Conservation (phyloP, 805 yeast species). For the Wickerhamomyces canadensis region DNA sequence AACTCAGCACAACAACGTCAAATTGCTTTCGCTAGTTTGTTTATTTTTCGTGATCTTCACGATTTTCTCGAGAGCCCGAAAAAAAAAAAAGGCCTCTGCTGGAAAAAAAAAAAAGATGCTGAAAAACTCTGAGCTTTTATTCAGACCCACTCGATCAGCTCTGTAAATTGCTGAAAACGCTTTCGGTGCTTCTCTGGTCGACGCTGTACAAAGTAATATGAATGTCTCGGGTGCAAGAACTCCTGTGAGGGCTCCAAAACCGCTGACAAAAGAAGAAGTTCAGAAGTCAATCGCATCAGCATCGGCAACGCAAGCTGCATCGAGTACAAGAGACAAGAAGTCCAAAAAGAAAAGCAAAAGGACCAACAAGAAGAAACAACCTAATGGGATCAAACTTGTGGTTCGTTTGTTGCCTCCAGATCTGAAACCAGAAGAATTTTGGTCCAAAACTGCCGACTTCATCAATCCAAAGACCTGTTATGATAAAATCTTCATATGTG, state of each 20-base stretch:
- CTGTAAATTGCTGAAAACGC: too few species aligned
- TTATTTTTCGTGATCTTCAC: too few species aligned
- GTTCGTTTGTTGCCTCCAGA: slow-evolving; percentile 42
- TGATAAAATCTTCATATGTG: slow-evolving; percentile 35
- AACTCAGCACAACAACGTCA: too few species aligned
- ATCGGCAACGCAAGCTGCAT: slow-evolving; percentile 20
- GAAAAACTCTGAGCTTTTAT: too few species aligned
- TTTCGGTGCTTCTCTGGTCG: too few species aligned
- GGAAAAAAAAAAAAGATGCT: background rate
- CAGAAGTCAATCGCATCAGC: slow-evolving; percentile 4
- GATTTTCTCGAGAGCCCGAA: too few species aligned
- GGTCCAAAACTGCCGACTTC: slow-evolving; percentile 14
- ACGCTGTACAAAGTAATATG: slow-evolving; percentile 3
- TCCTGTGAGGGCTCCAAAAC: background rate
- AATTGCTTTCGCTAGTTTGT: too few species aligned
- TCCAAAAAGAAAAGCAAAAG: background rate
- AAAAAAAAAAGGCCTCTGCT: background rate
- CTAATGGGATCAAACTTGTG: slow-evolving; percentile 21
- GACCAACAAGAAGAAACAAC: background rate
- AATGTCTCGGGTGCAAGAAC: slow-evolving; percentile 10
- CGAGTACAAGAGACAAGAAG: background rate
- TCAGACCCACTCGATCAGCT: too few species aligned
- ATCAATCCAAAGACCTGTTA: slow-evolving; percentile 9
- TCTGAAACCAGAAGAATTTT: slow-evolving; percentile 26
- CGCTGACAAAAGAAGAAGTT: background rate